Conservation (phyloP, 306 rosid genomes). For the Myrica gale region DNA sequence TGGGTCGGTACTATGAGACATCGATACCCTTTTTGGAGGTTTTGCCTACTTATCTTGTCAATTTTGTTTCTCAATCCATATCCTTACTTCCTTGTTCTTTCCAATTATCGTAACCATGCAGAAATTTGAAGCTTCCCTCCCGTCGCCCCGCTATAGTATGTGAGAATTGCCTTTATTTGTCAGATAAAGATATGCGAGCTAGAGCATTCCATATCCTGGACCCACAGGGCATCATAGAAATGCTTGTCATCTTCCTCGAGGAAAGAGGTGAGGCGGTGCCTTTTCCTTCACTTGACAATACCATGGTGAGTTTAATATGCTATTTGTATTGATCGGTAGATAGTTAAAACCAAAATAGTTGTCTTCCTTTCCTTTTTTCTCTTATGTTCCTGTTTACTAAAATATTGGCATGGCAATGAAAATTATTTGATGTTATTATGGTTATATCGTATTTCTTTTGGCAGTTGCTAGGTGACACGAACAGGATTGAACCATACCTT, state of each 20-base stretch:
- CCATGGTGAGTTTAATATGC: slow-evolving; percentile 37
- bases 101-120: slow-evolving; percentile 29
- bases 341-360: not conserved
- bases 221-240: slow-evolving; percentile 79
- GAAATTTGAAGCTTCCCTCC: slow-evolving; percentile 93
- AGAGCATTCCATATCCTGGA: slow-evolving; percentile 93
- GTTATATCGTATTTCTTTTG: not conserved
- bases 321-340: not conserved
- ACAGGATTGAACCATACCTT: slow-evolving; percentile 71
- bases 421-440: not conserved
- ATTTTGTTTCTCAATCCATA: not conserved
- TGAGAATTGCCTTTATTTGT: slow-evolving; percentile 79
- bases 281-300: slow-evolving; percentile 40
- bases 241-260: slow-evolving; percentile 83
- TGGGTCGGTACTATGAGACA: not conserved
- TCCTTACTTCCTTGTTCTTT: slow-evolving; percentile 17
- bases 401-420: slow-evolving; percentile 23
- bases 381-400: slow-evolving; percentile 12
- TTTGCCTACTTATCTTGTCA: not conserved
- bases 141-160: slow-evolving; percentile 85
- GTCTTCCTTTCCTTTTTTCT: not conserved
- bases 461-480: slow-evolving; percentile 32
- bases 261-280: slow-evolving; percentile 59
- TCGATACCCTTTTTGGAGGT: not conserved
- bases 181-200: slow-evolving; percentile 66